Percentiles rank a stretch among this genome's conserved stretches.
Conservation (phyloP, 345 rosid genomes). For the Gossypium australe region DNA sequence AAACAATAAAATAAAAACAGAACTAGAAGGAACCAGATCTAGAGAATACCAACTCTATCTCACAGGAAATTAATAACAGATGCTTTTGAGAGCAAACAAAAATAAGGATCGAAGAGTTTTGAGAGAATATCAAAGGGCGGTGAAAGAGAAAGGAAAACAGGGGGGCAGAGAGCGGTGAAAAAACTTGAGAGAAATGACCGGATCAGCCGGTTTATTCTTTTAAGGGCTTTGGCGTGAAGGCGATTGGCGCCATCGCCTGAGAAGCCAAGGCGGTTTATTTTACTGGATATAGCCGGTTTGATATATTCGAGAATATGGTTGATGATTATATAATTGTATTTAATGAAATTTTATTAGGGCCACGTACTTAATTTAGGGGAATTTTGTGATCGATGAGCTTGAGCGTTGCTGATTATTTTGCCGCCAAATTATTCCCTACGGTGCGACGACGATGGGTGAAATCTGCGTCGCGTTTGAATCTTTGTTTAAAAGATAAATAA, state of each 20-base stretch:
- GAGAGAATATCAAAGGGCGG: slow-evolving; percentile 9
- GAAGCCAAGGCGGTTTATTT: slow-evolving; percentile 2
- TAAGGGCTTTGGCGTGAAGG: neutral
- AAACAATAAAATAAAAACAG: neutral
- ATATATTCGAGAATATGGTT: neutral
- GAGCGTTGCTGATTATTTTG: neutral
- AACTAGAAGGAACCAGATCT: neutral
- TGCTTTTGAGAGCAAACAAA: slow-evolving; percentile 10
- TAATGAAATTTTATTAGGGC: neutral
- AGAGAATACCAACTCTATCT: slow-evolving; percentile 22
- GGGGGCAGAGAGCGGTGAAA: slow-evolving; percentile 14
- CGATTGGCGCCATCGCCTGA: slow-evolving; percentile 8
- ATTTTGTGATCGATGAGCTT: neutral
- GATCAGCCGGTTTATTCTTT: slow-evolving; percentile 25
- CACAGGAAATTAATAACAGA: neutral
- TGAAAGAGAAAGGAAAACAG: slow-evolving; percentile 11
- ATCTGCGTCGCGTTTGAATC: neutral
- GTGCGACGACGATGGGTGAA: neutral
- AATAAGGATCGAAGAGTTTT: slow-evolving; percentile 16
- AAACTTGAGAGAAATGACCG: slow-evolving; percentile 28
- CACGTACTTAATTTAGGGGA: neutral
- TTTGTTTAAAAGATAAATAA: too few relatives aligned
- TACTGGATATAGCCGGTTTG: slow-evolving; percentile 33
- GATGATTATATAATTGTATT: neutral
- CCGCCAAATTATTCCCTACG: slow-evolving; percentile 1